phyloP scores from a whole-genome alignment of 2,329 filamentous ascomycete genomes.

The Claviceps maximensis region DNA sequence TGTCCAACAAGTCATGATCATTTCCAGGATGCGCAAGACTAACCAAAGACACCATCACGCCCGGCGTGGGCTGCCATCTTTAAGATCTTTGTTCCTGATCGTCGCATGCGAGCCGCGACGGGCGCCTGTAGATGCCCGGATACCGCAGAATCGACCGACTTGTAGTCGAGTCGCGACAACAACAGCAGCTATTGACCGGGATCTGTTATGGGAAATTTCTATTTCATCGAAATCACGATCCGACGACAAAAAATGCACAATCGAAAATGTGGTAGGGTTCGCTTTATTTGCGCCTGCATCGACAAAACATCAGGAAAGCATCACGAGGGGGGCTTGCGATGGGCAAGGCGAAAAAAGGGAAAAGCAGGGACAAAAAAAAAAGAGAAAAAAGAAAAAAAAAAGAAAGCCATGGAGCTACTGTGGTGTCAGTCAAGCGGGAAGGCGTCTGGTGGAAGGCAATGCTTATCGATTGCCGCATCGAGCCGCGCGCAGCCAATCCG shows the following conservation, averaged over 20 bases:
- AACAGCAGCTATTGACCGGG: neutral
- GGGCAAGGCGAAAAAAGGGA: too few species aligned
- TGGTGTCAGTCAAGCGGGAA: too few species aligned
- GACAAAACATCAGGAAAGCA: neutral
- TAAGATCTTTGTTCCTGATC: constrained; percentile 16
- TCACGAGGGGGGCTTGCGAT: too few species aligned
- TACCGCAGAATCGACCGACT: neutral
- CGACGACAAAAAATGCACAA: too few species aligned
- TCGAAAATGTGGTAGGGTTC: neutral
- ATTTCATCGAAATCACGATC: neutral
- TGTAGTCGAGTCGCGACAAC: neutral
- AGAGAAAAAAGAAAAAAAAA: neutral
- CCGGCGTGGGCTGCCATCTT: constrained; percentile 42
- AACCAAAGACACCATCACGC: constrained; percentile 47
- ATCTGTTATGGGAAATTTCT: neutral
- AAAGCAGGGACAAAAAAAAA: neutral
- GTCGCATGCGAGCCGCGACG: constrained; percentile 18
- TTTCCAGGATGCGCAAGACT: constrained; percentile 9
- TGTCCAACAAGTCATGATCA: neutral
- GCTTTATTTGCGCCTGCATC: neutral
- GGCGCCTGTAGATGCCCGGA: neutral
- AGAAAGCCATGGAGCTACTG: neutral
- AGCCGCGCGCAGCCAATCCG: neutral
- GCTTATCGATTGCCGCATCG: neutral
- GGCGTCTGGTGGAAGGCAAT: too few species aligned